Conservation (phyloP, 257 asterid species). For the Solanum raphanifolium region DNA sequence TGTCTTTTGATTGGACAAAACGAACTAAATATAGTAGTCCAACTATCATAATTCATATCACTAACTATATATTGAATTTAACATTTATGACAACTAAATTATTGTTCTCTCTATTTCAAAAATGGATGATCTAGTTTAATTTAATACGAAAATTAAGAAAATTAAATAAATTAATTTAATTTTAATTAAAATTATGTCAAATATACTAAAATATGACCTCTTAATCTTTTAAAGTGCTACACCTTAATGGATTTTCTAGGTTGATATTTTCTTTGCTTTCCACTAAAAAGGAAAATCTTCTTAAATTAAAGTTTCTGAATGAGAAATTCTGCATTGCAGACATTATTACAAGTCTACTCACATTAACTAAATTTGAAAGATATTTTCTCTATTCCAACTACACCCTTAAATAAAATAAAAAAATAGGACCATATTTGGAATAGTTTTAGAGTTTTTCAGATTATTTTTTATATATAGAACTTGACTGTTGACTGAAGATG, state of each 20-base stretch:
- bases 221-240: background rate
- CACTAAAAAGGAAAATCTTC: background rate
- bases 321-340: background rate
- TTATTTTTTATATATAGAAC: no score
- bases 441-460: no score
- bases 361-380: background rate
- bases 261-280: background rate
- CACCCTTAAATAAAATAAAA: no score
- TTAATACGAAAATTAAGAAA: no score
- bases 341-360: background rate
- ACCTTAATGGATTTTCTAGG: background rate
- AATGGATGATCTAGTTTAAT: no score
- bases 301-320: background rate
- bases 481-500: no score
- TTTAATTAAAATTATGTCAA: no score
- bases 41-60: background rate
- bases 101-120: no score
- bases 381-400: no score
- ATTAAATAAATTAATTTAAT: no score
- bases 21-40: background rate
- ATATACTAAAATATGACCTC: no score
- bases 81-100: background rate
- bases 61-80: background rate
- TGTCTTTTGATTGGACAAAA: background rate
- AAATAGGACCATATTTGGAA: no score